Percentiles rank a stretch among this genome's conserved stretches.
phyloP scores from a whole-genome alignment of 1,284 basidiomycete genomes.

The Ceraceosorus guamensis region DNA sequence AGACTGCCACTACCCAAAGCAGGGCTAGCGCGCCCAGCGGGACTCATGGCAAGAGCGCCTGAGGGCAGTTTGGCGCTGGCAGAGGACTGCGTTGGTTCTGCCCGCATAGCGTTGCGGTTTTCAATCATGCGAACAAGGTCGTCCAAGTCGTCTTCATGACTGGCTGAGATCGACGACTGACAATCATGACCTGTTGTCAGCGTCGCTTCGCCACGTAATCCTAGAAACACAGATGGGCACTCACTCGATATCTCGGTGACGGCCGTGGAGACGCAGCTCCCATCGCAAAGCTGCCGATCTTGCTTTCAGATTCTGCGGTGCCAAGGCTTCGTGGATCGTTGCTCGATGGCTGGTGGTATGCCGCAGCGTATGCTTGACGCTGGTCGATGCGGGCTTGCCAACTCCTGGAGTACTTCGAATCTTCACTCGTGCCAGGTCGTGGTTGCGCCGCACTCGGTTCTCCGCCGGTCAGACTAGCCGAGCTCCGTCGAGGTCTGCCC shows the following conservation, averaged over 20 bases:
- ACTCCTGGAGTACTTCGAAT: constrained; percentile 24
- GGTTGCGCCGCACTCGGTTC: constrained; percentile 13
- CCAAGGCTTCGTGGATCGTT: no score
- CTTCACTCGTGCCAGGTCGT: no score
- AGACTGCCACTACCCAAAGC: background rate
- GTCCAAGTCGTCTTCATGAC: constrained; percentile 34
- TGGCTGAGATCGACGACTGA: constrained; percentile 13
- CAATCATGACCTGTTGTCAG: background rate
- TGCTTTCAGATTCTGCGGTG: constrained; percentile 3
- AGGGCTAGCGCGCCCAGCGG: background rate
- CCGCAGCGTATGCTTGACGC: constrained; percentile 14
- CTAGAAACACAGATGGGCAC: background rate
- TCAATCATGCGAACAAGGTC: constrained; percentile 30
- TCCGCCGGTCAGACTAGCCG: constrained; percentile 10
- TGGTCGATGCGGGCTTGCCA: constrained; percentile 34
- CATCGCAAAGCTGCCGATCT: background rate
- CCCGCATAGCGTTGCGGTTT: constrained; percentile 15
- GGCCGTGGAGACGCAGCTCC: background rate
- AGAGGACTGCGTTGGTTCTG: background rate
- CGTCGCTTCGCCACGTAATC: background rate
- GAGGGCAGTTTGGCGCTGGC: background rate
- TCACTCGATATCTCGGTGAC: background rate
- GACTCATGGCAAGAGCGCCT: background rate
- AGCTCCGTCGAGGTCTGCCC: background rate
- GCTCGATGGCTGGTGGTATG: no score